These are phyloP conservation scores for Blastocystis sp. DNA, from an alignment of 352 stramenopile species.

Conservation along the genomic window DNA sequence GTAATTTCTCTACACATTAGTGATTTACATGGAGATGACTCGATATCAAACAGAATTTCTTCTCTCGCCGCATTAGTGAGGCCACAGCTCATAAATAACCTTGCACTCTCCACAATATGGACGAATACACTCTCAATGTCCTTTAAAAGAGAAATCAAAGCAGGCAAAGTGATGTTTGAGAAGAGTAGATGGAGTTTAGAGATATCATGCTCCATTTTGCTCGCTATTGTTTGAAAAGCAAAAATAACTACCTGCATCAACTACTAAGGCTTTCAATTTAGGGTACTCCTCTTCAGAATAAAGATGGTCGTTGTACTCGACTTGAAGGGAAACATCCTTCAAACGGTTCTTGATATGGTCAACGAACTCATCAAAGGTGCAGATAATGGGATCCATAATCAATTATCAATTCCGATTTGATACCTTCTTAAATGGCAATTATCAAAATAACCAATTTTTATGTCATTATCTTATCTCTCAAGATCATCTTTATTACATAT, in stretches of 20 bases:
- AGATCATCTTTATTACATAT: not conserved
- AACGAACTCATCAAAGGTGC: slow-evolving; percentile 33
- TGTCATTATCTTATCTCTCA: not conserved
- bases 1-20: not conserved
- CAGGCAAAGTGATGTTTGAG: not conserved
- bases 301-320: not conserved
- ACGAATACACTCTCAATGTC: not conserved
- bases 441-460: not conserved
- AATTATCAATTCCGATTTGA: too few species aligned
- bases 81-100: slow-evolving; percentile 43
- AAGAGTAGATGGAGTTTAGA: slow-evolving; percentile 35
- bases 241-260: not conserved
- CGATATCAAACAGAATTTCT: not conserved
- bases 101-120: not conserved
- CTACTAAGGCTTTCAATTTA: not conserved
- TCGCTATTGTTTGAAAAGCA: not conserved
- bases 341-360: slow-evolving; percentile 15
- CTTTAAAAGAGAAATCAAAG: slow-evolving; percentile 12
- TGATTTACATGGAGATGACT: not conserved
- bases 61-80: not conserved
- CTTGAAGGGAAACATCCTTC: not conserved
- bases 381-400: not conserved
- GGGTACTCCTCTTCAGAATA: slow-evolving; percentile 14
- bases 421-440: too few species aligned
- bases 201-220: slow-evolving; percentile 26